Conservation (phyloP, 148 eudicot species). For the Fallopia convolvulus region DNA sequence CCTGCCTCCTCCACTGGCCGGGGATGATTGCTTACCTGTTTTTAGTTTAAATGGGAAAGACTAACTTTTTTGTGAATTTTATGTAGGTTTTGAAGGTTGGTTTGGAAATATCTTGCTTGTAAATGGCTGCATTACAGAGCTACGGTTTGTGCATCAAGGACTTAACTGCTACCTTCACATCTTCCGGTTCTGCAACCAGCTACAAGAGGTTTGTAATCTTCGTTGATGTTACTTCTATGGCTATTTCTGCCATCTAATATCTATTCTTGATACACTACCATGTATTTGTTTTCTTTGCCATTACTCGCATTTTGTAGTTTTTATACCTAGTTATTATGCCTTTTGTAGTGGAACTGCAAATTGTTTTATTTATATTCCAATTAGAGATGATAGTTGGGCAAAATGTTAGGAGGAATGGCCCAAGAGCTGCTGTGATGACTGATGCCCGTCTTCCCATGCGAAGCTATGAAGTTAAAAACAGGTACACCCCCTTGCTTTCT, state of each 20-base stretch:
- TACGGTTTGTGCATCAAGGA: slow-evolving; percentile 11
- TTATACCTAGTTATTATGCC: neutral
- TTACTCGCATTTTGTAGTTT: neutral
- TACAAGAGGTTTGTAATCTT: slow-evolving; percentile 6
- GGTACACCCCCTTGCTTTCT: slow-evolving; percentile 16
- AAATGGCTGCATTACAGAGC: slow-evolving; percentile 11
- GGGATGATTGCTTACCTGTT: too few species aligned
- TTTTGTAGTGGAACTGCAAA: neutral
- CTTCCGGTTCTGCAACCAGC: neutral
- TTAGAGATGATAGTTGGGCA: slow-evolving; percentile 17
- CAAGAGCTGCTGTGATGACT: slow-evolving; percentile 53
- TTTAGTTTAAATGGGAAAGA: neutral
- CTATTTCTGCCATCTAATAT: neutral
- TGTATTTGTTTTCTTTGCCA: neutral
- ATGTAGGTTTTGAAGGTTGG: neutral
- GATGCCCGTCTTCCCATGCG: slow-evolving; percentile 86
- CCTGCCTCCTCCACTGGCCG: too few species aligned
- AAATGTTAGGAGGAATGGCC: slow-evolving; percentile 34
- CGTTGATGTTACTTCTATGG: neutral
- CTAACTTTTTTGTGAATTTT: neutral
- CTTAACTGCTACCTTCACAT: neutral
- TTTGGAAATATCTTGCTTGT: neutral
- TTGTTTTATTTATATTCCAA: neutral
- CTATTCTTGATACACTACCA: neutral
- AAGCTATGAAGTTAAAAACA: slow-evolving; percentile 54